A percentile compares a stretch with the other conserved stretches of the same genome.
phyloP scores from a whole-genome alignment of 257 asterid genomes.

The Petrea volubilis region DNA sequence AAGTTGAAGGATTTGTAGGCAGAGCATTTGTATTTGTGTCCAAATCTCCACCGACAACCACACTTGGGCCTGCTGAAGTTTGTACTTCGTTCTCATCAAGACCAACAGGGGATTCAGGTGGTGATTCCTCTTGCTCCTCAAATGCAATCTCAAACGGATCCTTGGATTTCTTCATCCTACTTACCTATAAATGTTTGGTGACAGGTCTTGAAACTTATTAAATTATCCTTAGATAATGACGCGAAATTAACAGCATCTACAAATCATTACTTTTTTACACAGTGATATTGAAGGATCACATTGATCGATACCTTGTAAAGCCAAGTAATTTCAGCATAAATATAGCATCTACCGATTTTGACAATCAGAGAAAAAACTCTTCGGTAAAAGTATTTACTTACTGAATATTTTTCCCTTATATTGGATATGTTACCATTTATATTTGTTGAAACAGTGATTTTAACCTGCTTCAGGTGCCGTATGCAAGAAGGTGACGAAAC shows the following conservation, averaged over 20 bases:
- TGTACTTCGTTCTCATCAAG: constrained; percentile 65
- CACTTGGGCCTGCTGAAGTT: constrained; percentile 43
- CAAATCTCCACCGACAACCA: constrained; percentile 35
- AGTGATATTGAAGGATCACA: neutral
- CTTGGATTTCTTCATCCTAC: constrained; percentile 77
- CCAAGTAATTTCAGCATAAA: neutral
- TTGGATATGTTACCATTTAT: neutral
- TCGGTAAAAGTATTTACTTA: neutral
- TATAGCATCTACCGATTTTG: neutral
- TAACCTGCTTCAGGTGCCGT: too few relatives aligned
- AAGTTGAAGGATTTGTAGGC: constrained; percentile 46
- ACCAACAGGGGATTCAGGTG: constrained; percentile 84
- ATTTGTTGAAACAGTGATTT: too few relatives aligned
- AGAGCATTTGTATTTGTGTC: constrained; percentile 33
- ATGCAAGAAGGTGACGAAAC: too few relatives aligned
- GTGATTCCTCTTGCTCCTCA: constrained; percentile 89
- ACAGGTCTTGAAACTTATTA: neutral
- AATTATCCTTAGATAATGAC: neutral
- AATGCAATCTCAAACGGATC: constrained; percentile 92
- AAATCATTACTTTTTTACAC: neutral
- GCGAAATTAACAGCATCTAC: neutral
- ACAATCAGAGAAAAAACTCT: neutral
- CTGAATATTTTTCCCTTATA: neutral
- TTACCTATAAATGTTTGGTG: constrained; percentile 19
- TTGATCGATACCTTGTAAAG: neutral